These are phyloP conservation scores for Fusarium siculi DNA, from an alignment of 2,329 filamentous ascomycete species.

Conservation along the genomic window DNA sequence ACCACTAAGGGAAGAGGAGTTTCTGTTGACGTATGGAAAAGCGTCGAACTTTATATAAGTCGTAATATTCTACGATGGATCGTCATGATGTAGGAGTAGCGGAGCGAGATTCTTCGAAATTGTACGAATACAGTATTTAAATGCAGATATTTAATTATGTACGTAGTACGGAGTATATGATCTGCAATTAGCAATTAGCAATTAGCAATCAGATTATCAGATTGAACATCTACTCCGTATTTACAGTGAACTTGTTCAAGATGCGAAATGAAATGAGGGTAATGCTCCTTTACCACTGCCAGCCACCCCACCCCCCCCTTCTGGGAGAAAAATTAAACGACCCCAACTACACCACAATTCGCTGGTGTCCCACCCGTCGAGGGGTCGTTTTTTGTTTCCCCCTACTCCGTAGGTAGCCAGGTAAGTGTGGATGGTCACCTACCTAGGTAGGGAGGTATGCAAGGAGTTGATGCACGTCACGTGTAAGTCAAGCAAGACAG, in stretches of 20 bases:
- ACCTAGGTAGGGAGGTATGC: not conserved
- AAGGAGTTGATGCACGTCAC: conserved; percentile 31
- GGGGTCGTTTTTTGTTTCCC: not conserved
- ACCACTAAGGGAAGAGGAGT: not conserved
- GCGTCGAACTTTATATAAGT: conserved; percentile 9
- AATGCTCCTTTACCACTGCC: not conserved
- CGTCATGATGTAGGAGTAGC: not conserved
- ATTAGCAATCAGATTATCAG: not conserved
- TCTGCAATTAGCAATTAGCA: not conserved
- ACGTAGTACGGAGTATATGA: not conserved
- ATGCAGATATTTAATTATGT: not conserved
- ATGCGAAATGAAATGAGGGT: not conserved
- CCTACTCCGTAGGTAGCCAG: not conserved
- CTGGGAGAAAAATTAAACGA: not conserved
- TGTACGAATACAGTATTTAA: not conserved
- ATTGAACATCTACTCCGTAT: not conserved
- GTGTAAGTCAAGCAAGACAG: conserved; percentile 33
- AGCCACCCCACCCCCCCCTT: not conserved
- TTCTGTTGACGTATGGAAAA: not conserved
- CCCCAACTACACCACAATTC: not conserved
- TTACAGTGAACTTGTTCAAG: not conserved
- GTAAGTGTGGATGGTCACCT: not conserved
- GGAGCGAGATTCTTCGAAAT: not conserved
- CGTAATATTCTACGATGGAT: not conserved
- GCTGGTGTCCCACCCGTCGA: not conserved